These are phyloP conservation scores for Fusarium sp. DNA, from an alignment of 2,329 filamentous ascomycete species.

Conservation along the genomic window DNA sequence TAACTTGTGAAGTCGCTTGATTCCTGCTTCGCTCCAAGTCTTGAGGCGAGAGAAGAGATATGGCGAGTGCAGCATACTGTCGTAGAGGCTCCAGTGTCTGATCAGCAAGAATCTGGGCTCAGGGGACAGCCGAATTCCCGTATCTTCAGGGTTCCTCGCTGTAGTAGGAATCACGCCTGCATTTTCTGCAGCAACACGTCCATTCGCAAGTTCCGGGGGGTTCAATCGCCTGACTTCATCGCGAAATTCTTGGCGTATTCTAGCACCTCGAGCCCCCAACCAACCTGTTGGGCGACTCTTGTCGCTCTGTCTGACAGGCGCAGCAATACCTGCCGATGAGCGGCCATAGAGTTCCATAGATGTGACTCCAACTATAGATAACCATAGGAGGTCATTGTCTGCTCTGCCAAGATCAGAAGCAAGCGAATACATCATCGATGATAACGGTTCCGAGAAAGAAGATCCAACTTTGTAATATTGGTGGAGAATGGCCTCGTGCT, in stretches of 20 bases:
- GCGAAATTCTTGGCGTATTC: constrained; percentile 84
- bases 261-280: constrained; percentile 83
- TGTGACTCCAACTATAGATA: constrained; percentile 93
- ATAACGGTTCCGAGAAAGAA: constrained; percentile 94
- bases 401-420: constrained; percentile 95
- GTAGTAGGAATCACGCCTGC: constrained; percentile 89
- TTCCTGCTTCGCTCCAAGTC: constrained; percentile 91
- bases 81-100: constrained; percentile 96
- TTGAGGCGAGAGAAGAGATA: constrained; percentile 92
- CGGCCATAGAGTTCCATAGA: constrained; percentile 92
- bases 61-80: constrained; percentile 97
- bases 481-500: constrained; percentile 80
- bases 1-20: constrained; percentile 90
- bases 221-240: constrained; percentile 96
- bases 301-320: constrained; percentile 65
- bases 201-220: constrained; percentile 74
- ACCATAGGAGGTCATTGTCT: constrained; percentile 96
- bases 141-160: constrained; percentile 88
- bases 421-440: constrained; percentile 92
- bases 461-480: constrained; percentile 88
- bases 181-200: constrained; percentile 70
- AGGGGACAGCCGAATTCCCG: constrained; percentile 88
- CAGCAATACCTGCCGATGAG: constrained; percentile 81
- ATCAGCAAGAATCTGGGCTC: constrained; percentile 94
- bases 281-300: constrained; percentile 72